Evolutionary conservation across 2,329 filamentous ascomycete genomes (phyloP).

Genomic region (Teratosphaeria epicoccoides): DNA sequence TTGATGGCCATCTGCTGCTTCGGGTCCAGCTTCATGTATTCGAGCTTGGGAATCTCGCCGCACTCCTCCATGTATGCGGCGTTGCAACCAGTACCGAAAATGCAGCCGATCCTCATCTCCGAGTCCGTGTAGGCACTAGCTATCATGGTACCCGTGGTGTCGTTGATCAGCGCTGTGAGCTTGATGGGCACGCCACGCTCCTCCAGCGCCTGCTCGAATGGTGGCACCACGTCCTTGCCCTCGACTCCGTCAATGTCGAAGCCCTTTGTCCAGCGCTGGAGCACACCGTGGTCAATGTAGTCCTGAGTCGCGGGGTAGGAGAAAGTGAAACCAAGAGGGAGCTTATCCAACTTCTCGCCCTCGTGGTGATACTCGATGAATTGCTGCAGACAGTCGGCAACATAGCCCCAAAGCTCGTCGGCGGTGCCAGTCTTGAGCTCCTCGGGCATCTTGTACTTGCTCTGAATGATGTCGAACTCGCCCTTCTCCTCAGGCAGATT

Average conservation of each 20-base stretch:
- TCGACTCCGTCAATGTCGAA: slow-evolving; percentile 91
- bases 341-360: slow-evolving; percentile 49
- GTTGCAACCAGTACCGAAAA: slow-evolving; percentile 97
- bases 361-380: slow-evolving; percentile 82
- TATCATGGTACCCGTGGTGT: slow-evolving; percentile 93
- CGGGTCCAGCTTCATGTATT: slow-evolving; percentile 75
- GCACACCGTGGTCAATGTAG: slow-evolving; percentile 82
- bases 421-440: slow-evolving; percentile 77
- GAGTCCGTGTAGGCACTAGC: slow-evolving; percentile 94
- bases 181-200: slow-evolving; percentile 81
- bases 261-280: slow-evolving; percentile 95
- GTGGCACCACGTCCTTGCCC: slow-evolving; percentile 78
- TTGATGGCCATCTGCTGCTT: slow-evolving; percentile 77
- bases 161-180: slow-evolving; percentile 87
- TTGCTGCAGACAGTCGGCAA: slow-evolving; percentile 82
- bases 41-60: slow-evolving; percentile 85
- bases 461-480: slow-evolving; percentile 89
- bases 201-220: slow-evolving; percentile 68
- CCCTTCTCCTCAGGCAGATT: slow-evolving; percentile 77
- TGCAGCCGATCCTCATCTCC: slow-evolving; percentile 89
- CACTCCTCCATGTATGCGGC: slow-evolving; percentile 95
- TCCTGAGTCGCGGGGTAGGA: slow-evolving; percentile 90
- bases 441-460: slow-evolving; percentile 89
- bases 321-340: slow-evolving; percentile 89
- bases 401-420: slow-evolving; percentile 89